Evolutionary conservation across 129 eudicot species (phyloP).

Genomic region (Mikania micrantha): DNA sequence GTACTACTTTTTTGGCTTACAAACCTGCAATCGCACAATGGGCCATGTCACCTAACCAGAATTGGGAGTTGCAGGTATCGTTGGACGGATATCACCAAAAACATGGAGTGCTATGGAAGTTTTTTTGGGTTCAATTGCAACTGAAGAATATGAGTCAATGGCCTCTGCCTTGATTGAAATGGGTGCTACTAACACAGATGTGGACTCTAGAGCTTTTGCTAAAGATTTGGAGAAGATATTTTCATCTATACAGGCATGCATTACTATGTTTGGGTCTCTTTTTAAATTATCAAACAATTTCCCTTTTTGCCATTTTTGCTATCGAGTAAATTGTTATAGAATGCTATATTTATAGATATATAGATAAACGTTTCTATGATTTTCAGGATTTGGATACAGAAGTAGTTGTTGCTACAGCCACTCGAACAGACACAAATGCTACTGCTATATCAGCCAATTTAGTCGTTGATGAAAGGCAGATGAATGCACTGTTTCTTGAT

Average conservation of each 20-base stretch:
- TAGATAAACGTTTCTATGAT: background rate
- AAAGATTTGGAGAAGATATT: conserved; percentile 87
- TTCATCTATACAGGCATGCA: conserved; percentile 77
- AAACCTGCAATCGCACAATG: conserved; percentile 8
- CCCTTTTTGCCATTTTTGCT: background rate
- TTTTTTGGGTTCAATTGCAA: conserved; percentile 79
- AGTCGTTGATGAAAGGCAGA: conserved; percentile 88
- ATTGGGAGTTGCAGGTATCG: conserved; percentile 63
- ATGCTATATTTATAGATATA: background rate
- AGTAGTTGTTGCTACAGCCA: conserved; percentile 78
- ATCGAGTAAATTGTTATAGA: background rate
- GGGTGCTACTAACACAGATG: conserved; percentile 82
- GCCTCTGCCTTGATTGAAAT: conserved; percentile 89
- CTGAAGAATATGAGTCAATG: conserved; percentile 83
- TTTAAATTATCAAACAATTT: background rate
- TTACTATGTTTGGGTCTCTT: background rate
- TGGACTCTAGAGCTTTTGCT: conserved; percentile 84
- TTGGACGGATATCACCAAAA: conserved; percentile 86
- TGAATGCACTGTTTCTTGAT: conserved; percentile 96
- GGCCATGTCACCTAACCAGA: conserved; percentile 5
- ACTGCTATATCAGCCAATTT: conserved; percentile 87
- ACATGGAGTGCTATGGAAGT: conserved; percentile 97
- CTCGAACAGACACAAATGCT: conserved; percentile 65
- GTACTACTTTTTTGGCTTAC: background rate
- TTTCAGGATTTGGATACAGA: conserved; percentile 91